phyloP scores from a whole-genome alignment of 208 protist species.

The Entamoeba nuttalli region DNA sequence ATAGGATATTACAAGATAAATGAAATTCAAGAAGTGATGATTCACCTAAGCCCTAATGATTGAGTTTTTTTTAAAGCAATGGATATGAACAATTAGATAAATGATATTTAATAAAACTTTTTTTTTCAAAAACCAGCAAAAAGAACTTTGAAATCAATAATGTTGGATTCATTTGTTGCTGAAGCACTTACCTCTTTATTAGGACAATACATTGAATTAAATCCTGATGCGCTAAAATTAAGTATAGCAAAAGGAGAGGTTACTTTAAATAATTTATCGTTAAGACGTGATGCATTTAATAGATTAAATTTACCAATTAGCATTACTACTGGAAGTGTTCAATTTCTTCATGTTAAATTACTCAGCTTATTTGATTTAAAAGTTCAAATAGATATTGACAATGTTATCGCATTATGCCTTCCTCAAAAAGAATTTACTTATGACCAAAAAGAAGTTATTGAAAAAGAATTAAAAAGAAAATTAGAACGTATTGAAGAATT shows the following conservation, averaged over 20 bases:
- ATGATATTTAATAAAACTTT: too few species aligned
- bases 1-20: too few species aligned
- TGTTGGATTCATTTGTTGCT: background rate
- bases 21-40: too few species aligned
- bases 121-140: too few species aligned
- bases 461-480: background rate
- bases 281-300: background rate
- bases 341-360: background rate
- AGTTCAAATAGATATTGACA: background rate
- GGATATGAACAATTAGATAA: too few species aligned
- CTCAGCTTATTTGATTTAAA: background rate
- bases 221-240: background rate
- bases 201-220: background rate
- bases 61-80: too few species aligned
- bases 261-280: background rate
- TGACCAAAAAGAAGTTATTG: background rate
- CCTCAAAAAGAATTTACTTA: background rate
- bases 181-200: background rate
- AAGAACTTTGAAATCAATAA: background rate
- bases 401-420: background rate
- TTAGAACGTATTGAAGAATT: background rate
- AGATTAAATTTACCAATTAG: background rate
- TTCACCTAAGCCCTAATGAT: too few species aligned
- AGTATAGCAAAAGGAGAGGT: background rate
- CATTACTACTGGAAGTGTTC: background rate